Percentiles rank a stretch among this genome's conserved stretches.
These are phyloP conservation scores for Cryphonectria radicalis DNA, from an alignment of 2,329 filamentous ascomycete species.

Conservation along the genomic window DNA sequence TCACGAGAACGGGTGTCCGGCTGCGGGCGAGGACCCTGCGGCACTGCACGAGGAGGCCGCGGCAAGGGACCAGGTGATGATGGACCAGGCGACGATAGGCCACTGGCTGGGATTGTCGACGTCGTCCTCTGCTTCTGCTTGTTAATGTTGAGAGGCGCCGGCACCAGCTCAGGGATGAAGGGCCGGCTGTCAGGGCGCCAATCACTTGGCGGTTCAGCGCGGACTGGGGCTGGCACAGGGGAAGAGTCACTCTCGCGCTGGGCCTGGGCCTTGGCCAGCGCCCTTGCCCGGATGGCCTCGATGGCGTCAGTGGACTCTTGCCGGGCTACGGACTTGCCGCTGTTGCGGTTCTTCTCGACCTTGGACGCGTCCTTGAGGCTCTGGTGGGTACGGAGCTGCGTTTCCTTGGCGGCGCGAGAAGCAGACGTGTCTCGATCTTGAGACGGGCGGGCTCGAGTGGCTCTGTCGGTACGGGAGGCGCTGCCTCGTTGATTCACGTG, in stretches of 20 bases:
- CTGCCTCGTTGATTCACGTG: background rate
- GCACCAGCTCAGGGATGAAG: background rate
- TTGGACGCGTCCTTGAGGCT: background rate
- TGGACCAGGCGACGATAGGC: background rate
- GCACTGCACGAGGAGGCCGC: background rate
- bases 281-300: slow-evolving; percentile 11
- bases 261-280: slow-evolving; percentile 5
- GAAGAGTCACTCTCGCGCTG: background rate
- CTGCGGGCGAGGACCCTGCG: background rate
- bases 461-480: background rate
- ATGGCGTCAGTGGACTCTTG: background rate
- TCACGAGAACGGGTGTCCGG: background rate
- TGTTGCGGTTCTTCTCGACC: background rate
- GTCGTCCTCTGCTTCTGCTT: slow-evolving; percentile 1
- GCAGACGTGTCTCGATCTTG: background rate
- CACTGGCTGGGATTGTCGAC: background rate
- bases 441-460: background rate
- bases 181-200: background rate
- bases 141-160: background rate
- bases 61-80: background rate
- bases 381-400: slow-evolving; percentile 5
- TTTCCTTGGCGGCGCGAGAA: background rate
- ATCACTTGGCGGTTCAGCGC: background rate
- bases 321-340: background rate
- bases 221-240: background rate